Base-by-base conservation (phyloP, 2,329 filamentous ascomycete species). In the Dactylellina parvicollis region DNA sequence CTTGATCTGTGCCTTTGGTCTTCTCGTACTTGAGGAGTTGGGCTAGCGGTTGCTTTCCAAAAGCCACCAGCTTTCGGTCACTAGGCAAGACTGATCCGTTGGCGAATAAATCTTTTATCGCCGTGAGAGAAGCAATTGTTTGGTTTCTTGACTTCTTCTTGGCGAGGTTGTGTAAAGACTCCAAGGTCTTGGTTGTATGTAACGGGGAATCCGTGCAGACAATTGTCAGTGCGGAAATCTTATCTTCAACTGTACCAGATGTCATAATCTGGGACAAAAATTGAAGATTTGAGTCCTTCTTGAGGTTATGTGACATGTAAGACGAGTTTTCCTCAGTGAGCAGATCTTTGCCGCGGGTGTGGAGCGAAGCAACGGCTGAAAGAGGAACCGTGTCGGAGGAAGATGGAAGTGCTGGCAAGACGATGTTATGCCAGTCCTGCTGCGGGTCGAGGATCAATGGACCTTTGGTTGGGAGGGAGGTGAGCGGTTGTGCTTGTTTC, bases 241-340 rank as follows among this genome's bases (percentile, higher is more conserved):
- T 98, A 81, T 99, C 95, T 64, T 92, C 96, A 77, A 98, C 87
- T 8, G 96, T 99, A 84, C 95, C 95, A 1, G 93, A 96, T 8
- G 92, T 85, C 91, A 98, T 97, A 80, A 99, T 97, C 16, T 92
- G 96, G 1, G 93, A 92, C 84, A 98, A 89, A 84, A 99, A 99
- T 80, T 93, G 96, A 81, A 96, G 91, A 40, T 93, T 94, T 1
- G 94, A 95, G 24, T 92, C 92, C 55, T 91, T 88, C 4, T 91
- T 88, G 64, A 90, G 83, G 76, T 92, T 85, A 40, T 85, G 89
- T 24, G 88, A 86, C 62, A 85, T 85, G 82, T 97, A 99, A 49
- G 87, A 84, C 40, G 87, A 85, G 74, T 90, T 90, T 79, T 99
- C 95, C 24, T 87, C 84, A 60, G 96, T 89, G 18, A 98, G 83